These are phyloP conservation scores for Aegilops bicornis DNA, from an alignment of 176 grass and related monocot genomes.

Conservation along the genomic window DNA sequence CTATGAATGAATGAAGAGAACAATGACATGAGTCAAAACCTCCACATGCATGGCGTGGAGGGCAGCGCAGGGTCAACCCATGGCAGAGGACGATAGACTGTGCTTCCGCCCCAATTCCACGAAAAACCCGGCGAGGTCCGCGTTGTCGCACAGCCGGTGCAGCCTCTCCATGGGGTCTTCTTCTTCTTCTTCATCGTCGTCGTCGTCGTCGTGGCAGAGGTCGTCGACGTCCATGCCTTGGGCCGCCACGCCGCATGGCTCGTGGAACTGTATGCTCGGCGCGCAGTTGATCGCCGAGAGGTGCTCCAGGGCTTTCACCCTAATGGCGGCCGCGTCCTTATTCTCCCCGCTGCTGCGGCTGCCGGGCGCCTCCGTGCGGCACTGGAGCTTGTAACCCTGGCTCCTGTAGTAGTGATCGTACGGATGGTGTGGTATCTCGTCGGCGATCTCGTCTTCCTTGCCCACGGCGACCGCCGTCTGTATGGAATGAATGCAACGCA, in stretches of 20 bases:
- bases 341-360: background rate
- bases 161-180: background rate
- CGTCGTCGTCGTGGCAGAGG: background rate
- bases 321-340: background rate
- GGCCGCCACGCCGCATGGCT: background rate
- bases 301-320: background rate
- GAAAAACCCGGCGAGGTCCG: background rate
- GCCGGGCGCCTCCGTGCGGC: background rate
- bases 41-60: background rate
- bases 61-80: background rate
- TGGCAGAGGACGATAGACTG: background rate
- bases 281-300: background rate
- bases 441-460: slow-evolving; percentile 27
- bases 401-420: slow-evolving; percentile 9
- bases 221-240: background rate
- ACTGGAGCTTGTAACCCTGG: slow-evolving; percentile 14
- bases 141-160: background rate
- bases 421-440: slow-evolving; percentile 25
- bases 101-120: background rate
- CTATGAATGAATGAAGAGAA: no score
- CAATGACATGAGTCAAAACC: no score
- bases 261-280: background rate
- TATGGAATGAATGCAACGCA: background rate
- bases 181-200: background rate
- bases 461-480: slow-evolving; percentile 33